Conservation (phyloP, 768 basidiomycete species). For the Lentinula aciculospora region DNA sequence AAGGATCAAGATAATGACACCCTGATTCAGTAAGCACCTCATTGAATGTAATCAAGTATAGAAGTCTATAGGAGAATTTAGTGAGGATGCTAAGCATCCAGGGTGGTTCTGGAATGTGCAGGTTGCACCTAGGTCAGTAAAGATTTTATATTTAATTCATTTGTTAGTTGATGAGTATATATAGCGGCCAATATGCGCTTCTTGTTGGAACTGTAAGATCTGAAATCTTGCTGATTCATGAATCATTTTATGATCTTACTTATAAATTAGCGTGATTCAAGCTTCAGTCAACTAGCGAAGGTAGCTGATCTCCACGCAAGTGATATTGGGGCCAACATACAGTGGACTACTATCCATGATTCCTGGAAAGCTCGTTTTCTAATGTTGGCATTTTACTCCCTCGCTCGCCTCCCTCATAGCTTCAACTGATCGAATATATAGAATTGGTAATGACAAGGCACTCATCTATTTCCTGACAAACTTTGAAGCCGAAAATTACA, state of each 20-base stretch:
- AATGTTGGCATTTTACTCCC: not conserved
- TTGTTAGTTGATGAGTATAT: not conserved
- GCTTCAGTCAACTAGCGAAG: not conserved
- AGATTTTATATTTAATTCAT: not conserved
- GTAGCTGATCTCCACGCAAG: not conserved
- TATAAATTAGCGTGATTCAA: not conserved
- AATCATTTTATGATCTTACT: no score
- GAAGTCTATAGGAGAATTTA: no score
- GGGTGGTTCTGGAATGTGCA: not conserved
- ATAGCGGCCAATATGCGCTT: not conserved
- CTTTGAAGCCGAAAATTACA: not conserved
- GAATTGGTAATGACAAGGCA: not conserved
- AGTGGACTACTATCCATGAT: not conserved
- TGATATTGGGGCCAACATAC: not conserved
- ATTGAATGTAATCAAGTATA: no score
- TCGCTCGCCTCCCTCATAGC: not conserved
- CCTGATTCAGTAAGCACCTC: not conserved
- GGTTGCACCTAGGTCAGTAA: not conserved
- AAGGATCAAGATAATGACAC: conserved; percentile 1
- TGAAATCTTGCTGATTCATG: no score
- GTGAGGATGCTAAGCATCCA: conserved; percentile 1
- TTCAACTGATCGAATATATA: not conserved
- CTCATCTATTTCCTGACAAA: conserved; percentile 2
- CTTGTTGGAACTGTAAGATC: not conserved
- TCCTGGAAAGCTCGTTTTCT: not conserved